Evolutionary conservation across 2,329 filamentous ascomycete species (phyloP), one percentile per base, ranked within the genome.

Genomic region (Saccharata proteae): DNA sequence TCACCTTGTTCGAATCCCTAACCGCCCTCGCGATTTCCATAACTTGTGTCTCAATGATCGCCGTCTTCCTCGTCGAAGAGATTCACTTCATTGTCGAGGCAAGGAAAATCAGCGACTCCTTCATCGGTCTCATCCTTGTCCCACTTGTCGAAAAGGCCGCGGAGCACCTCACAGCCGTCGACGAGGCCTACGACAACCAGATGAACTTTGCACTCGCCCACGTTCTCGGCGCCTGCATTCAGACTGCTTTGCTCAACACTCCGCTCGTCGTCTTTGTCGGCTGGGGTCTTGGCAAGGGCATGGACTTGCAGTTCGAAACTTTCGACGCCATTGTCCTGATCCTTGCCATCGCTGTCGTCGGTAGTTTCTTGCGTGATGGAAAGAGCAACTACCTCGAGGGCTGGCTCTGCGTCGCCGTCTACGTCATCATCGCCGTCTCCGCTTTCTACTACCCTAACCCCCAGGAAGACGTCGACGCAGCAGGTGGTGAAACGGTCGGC

Each of bases 311-410:
- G 49, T 93, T 93, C 51, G 80, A 90, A 44, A 66, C 85, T 10
- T 93, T 93, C 62, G 83, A 92, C 59, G 69, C 92, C 13, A 71
- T 80, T 35, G 68, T 92, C 40, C 63, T 94, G 6, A 74, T 94
- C 35, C 66, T 94, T 15, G 74, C 82, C 16, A 88, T 93, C 44
- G 64, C 94, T 24, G 83, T 85, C 0, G 81, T 93, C 2, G 84
- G 85, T 1, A 82, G 84, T 39, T 93, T 93, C 57, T 59, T 94
- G 33, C 68, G 84, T 29, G 86, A 94, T 49, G 76, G 82, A 42
- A 88, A 90, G 64, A 83, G 76, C 38, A 92, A 93, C 49, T 94
- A 92, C 48, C 69, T 94, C 4, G 86, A 94, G 54, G 86, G 86
- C 2, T 70, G 74, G 15, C 67, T 94, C 12, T 82, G 83, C 41